Base-by-base conservation (phyloP, 208 protist genomes). In the Wallacemonas sp. region DNA sequence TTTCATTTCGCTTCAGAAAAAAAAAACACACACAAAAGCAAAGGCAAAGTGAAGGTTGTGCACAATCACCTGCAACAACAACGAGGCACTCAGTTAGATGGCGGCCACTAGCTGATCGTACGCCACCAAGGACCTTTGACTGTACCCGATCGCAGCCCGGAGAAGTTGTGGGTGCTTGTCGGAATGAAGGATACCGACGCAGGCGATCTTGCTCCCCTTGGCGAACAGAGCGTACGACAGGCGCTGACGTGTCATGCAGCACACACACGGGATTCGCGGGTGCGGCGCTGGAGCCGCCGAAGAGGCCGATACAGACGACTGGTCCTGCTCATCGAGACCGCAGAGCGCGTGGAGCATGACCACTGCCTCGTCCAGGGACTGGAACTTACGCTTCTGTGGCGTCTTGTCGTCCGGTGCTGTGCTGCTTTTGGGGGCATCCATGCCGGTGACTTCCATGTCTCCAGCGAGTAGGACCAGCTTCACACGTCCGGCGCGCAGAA, bases 141-240 rank as follows among this genome's bases (percentile, higher is more conserved):
- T 50, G 48, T 72, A 84, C 44, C 39, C 66, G 65, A 72, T 74
- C 22, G 67, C 71, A 48, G 61, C 81, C 71, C 63, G 76, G 31
- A 80, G 42, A 22, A 70, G 50, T 16, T 65, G 54, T 11, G 42
- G 61, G 50, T 72, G 55, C 29, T 75, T 76, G 57, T 87, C 86
- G 5, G 77, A 77, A 25, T 80, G 65, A 41, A 89, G 45, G 41
- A 89, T 62, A 22, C 67, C 72, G 7, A 92, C 80, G 31, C 75
- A 76, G 32, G 68, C 54, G 7, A 92, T 57, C 36, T 67, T 71
- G 61, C 80, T 86, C 5, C 76, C 62, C 48, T 92, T 88, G n/a
- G 79, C 77, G 66, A 77, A 79, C 31, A 92, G 54, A 20, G 86
- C 86, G 65, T 89, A 92, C n/a, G 86, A 73, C 11, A 92, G 61